These are phyloP conservation scores for Botrytis squamosa DNA, from an alignment of 2,329 filamentous ascomycete genomes.

Conservation along the genomic window DNA sequence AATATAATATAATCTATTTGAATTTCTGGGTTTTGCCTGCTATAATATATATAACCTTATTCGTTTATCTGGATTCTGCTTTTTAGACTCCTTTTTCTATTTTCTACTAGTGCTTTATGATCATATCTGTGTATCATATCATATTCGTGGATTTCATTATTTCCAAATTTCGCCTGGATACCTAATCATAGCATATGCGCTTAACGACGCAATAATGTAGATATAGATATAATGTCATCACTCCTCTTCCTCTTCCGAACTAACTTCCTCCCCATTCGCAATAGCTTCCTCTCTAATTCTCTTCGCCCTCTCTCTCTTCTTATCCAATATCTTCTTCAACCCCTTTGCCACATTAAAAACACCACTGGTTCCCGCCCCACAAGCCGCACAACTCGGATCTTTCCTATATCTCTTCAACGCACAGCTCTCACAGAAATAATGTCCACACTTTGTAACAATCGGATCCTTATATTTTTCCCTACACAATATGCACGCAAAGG, in stretches of 20 bases:
- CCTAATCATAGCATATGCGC: background rate
- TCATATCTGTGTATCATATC: background rate
- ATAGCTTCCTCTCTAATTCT: conserved; percentile 53
- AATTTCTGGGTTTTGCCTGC: background rate
- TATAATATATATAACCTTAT: background rate
- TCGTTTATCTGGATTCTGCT: background rate
- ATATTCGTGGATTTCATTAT: background rate
- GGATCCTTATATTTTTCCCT: conserved; percentile 54
- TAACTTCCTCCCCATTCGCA: conserved; percentile 52
- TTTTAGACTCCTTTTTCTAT: background rate
- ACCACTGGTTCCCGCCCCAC: conserved; percentile 79
- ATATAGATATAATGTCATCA: background rate
- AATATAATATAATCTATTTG: background rate
- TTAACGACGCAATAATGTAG: too few species aligned
- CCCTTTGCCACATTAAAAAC: conserved; percentile 88
- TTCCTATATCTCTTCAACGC: conserved; percentile 83
- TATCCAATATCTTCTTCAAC: conserved; percentile 71
- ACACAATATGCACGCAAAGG: conserved; percentile 41
- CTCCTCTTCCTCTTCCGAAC: conserved; percentile 46
- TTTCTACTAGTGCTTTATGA: background rate
- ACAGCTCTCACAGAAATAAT: conserved; percentile 94
- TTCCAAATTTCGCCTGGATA: background rate
- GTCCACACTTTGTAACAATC: conserved; percentile 84
- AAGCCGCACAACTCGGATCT: conserved; percentile 82
- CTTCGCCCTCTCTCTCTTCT: conserved; percentile 58